phyloP scores from a whole-genome alignment of 768 basidiomycete genomes.

The Rhodocollybia butyracea region DNA sequence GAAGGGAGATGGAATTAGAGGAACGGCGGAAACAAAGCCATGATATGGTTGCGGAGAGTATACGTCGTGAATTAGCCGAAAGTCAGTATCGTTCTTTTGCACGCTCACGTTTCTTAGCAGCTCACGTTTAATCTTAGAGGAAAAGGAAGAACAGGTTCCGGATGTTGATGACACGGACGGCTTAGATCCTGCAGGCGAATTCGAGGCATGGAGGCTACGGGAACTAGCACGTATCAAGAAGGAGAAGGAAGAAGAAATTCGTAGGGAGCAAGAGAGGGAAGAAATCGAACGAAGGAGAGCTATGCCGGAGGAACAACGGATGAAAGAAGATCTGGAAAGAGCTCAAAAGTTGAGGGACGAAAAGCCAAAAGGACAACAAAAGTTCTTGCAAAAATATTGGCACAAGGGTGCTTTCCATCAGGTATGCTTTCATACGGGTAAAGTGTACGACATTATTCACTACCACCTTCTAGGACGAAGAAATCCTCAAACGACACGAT shows the following conservation, averaged over 20 bases:
- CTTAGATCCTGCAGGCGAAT: conserved; percentile 83
- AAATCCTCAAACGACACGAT: conserved; percentile 80
- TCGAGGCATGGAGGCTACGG: conserved; percentile 93
- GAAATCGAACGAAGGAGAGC: conserved; percentile 91
- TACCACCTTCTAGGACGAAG: conserved; percentile 61
- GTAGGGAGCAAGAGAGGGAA: conserved; percentile 79
- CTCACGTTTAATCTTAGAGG: conserved; percentile 51
- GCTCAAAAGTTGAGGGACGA: conserved; percentile 81
- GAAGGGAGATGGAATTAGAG: conserved; percentile 73
- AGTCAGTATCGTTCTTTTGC: conserved; percentile 47
- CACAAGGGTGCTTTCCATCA: conserved; percentile 99
- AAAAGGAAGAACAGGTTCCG: conserved; percentile 77
- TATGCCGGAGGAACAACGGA: conserved; percentile 87
- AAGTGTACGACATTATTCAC: background rate
- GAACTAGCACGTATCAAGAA: conserved; percentile 92
- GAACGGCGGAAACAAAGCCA: conserved; percentile 87
- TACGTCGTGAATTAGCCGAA: conserved; percentile 85
- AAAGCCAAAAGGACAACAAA: conserved; percentile 88
- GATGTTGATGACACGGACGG: conserved; percentile 97
- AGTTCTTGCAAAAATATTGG: conserved; percentile 97
- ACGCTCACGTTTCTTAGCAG: background rate
- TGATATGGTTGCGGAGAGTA: conserved; percentile 91
- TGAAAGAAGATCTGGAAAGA: conserved; percentile 88
- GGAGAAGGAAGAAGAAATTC: conserved; percentile 87
- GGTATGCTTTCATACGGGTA: conserved; percentile 35